Evolutionary conservation across 495 filamentous ascomycete species (phyloP).

Genomic region (Penicillium dipodomyicola): DNA sequence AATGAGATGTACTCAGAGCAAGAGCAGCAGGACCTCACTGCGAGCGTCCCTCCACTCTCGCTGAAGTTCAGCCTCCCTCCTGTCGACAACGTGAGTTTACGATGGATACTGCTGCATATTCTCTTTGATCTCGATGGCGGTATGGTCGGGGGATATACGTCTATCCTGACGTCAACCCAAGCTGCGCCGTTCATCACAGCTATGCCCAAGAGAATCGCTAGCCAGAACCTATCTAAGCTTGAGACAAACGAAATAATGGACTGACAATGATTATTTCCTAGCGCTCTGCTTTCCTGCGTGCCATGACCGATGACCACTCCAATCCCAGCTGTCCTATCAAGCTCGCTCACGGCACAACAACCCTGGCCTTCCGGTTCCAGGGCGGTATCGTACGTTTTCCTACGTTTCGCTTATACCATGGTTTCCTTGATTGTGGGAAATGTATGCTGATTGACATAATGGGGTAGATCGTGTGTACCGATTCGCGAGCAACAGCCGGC

Average conservation of each 20-base stretch:
- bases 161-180: conserved; percentile 13
- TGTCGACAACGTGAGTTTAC: conserved; percentile 73
- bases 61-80: conserved; percentile 93
- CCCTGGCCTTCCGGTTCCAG: conserved; percentile 96
- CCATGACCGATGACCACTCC: conserved; percentile 92
- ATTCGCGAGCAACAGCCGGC: conserved; percentile 92
- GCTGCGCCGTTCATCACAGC: conserved; percentile 9
- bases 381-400: conserved; percentile 69
- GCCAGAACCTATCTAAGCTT: not conserved
- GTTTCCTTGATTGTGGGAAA: not conserved
- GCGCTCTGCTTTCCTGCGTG: conserved; percentile 90
- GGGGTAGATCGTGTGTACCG: conserved; percentile 79
- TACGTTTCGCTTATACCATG: not conserved
- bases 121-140: conserved; percentile 6
- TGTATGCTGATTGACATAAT: not conserved
- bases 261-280: conserved; percentile 32
- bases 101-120: not conserved
- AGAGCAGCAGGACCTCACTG: conserved; percentile 70
- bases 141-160: not conserved
- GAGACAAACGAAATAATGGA: not conserved
- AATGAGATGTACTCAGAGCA: conserved; percentile 69
- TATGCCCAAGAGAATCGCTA: conserved; percentile 7
- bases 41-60: conserved; percentile 66
- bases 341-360: conserved; percentile 98
- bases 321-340: conserved; percentile 98